These are phyloP conservation scores for Anethum foeniculum DNA, from an alignment of 140 eudicot species.

Conservation along the genomic window DNA sequence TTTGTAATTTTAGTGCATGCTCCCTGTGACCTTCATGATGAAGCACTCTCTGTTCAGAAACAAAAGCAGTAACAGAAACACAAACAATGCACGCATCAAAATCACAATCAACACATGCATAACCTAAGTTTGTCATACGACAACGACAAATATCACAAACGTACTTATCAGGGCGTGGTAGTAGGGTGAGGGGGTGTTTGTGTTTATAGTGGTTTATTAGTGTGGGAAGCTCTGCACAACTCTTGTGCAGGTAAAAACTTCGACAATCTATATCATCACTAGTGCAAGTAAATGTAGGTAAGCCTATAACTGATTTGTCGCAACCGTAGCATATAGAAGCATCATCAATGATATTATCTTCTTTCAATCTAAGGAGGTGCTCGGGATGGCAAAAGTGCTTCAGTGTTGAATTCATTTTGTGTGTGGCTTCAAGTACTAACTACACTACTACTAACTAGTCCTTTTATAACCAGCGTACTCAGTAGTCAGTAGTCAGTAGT, in stretches of 20 bases:
- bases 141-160: neutral
- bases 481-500: too few species aligned
- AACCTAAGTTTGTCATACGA: neutral
- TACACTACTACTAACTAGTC: neutral
- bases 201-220: too few species aligned
- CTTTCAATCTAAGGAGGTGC: neutral
- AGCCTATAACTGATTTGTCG: too few species aligned
- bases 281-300: too few species aligned
- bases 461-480: neutral
- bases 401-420: neutral
- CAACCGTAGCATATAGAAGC: neutral
- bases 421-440: neutral
- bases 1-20: too few species aligned
- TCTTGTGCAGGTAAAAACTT: slow-evolving; percentile 25
- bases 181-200: neutral
- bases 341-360: too few species aligned
- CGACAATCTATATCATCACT: too few species aligned
- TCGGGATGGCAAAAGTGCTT: neutral
- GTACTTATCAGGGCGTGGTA: neutral
- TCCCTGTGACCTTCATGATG: too few species aligned
- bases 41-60: too few species aligned
- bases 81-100: too few species aligned
- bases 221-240: too few species aligned
- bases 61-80: too few species aligned
- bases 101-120: neutral